A percentile compares a stretch with the other conserved stretches of the same genome.
Conservation (phyloP, 2,329 filamentous ascomycete species). For the Colletotrichum aenigma region DNA sequence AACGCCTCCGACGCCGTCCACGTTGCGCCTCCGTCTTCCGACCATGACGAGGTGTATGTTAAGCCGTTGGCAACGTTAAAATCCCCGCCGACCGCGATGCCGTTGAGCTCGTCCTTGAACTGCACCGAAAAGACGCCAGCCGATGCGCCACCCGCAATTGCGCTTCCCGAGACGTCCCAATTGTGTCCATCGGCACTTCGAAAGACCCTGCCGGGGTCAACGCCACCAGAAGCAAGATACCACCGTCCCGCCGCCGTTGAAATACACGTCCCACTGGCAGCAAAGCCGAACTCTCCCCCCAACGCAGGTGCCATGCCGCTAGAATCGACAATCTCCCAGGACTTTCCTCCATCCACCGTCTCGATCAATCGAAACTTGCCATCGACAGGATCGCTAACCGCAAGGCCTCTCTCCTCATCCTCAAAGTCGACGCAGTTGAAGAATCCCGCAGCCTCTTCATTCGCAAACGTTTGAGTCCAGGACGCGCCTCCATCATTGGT, state of each 20-base stretch:
- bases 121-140: constrained; percentile 36
- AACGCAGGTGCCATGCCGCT: constrained; percentile 28
- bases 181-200: constrained; percentile 26
- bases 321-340: constrained; percentile 28
- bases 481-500: constrained; percentile 30
- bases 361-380: constrained; percentile 35
- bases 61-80: constrained; percentile 27
- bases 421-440: constrained; percentile 38
- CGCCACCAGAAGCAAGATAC: constrained; percentile 32
- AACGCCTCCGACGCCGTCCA: constrained; percentile 28
- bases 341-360: constrained; percentile 31
- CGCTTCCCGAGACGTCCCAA: constrained; percentile 29
- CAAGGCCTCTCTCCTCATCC: constrained; percentile 26
- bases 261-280: constrained; percentile 37
- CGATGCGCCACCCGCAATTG: constrained; percentile 28
- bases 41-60: constrained; percentile 30
- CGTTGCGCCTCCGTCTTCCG: constrained; percentile 31
- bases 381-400: constrained; percentile 36
- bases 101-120: constrained; percentile 29
- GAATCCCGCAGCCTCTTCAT: constrained; percentile 31
- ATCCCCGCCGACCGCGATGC: constrained; percentile 35
- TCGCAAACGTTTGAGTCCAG: constrained; percentile 31
- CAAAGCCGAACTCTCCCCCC: constrained; percentile 33
- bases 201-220: constrained; percentile 31
- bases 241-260: constrained; percentile 28